phyloP scores from a whole-genome alignment of 106 monocot genomes.

The Dendrobium catenatum region DNA sequence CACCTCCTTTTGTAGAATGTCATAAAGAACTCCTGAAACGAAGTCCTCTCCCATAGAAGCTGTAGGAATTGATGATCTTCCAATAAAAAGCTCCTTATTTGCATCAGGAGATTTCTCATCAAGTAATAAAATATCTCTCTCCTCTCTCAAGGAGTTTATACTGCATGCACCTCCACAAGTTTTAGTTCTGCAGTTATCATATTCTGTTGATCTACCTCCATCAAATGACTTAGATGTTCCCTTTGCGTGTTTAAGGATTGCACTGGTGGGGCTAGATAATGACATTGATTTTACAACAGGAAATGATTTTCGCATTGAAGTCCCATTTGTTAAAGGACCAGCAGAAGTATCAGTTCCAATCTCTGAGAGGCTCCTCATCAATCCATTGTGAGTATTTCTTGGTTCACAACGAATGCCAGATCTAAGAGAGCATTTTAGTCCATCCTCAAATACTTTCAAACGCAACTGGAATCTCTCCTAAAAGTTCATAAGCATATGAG shows the following conservation, averaged over 20 bases:
- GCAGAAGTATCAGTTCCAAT: conserved; percentile 40
- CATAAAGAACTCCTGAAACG: conserved; percentile 69
- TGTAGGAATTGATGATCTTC: conserved; percentile 8
- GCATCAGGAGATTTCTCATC: conserved; percentile 10
- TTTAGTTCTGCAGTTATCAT: not conserved
- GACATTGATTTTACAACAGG: conserved; percentile 26
- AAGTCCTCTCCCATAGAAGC: conserved; percentile 35
- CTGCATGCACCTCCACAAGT: conserved; percentile 19
- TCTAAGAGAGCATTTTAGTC: conserved; percentile 41
- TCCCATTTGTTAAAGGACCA: conserved; percentile 12
- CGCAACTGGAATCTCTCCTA: conserved; percentile 65
- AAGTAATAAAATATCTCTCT: conserved; percentile 13
- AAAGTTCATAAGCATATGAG: not conserved
- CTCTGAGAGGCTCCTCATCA: conserved; percentile 36
- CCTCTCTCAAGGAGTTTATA: conserved; percentile 27
- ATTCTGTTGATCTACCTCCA: conserved; percentile 37
- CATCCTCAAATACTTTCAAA: conserved; percentile 70
- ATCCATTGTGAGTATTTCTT: conserved; percentile 18
- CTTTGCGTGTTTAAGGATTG: conserved; percentile 46
- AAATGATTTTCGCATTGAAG: conserved; percentile 22
- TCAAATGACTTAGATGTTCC: conserved; percentile 68
- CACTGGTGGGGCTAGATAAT: conserved; percentile 17
- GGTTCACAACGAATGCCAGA: conserved; percentile 20
- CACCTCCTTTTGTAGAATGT: conserved; percentile 77
- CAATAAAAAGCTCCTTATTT: conserved; percentile 14